Evolutionary conservation across 257 asterid genomes (phyloP).

Genomic region (Gardenia jasminoides): DNA sequence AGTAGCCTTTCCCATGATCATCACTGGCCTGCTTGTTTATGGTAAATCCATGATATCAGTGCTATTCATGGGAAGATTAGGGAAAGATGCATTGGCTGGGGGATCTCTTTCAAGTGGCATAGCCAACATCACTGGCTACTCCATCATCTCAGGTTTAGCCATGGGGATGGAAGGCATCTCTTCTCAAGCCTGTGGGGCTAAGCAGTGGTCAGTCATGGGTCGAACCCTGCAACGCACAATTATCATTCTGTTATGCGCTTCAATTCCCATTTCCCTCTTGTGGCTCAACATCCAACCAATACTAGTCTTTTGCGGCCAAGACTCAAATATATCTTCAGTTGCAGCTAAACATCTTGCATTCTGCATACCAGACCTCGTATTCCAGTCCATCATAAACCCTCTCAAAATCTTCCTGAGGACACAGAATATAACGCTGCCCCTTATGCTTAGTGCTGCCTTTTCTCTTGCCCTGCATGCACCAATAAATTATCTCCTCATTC

Average conservation of each 20-base stretch:
- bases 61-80: slow-evolving; percentile 62
- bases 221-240: slow-evolving; percentile 59
- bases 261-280: slow-evolving; percentile 56
- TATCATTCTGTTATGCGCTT: slow-evolving; percentile 38
- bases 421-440: slow-evolving; percentile 55
- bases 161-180: slow-evolving; percentile 70
- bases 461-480: slow-evolving; percentile 57
- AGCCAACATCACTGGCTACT: slow-evolving; percentile 76
- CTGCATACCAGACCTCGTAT: slow-evolving; percentile 54
- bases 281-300: slow-evolving; percentile 65
- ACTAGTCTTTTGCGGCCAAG: slow-evolving; percentile 47
- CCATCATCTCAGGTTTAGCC: slow-evolving; percentile 66
- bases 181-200: slow-evolving; percentile 76
- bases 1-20: slow-evolving; percentile 67
- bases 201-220: slow-evolving; percentile 46
- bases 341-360: slow-evolving; percentile 53
- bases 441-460: slow-evolving; percentile 39
- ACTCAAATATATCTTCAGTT: slow-evolving; percentile 46
- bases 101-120: slow-evolving; percentile 70
- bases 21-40: slow-evolving; percentile 53
- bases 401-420: slow-evolving; percentile 50
- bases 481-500: slow-evolving; percentile 35
- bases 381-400: slow-evolving; percentile 56
- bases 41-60: slow-evolving; percentile 63
- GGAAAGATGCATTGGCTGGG: slow-evolving; percentile 66